A percentile compares a stretch with the other conserved stretches of the same genome.
Conservation (phyloP, 2,329 filamentous ascomycete species). For the Aspergillus vadensis region DNA sequence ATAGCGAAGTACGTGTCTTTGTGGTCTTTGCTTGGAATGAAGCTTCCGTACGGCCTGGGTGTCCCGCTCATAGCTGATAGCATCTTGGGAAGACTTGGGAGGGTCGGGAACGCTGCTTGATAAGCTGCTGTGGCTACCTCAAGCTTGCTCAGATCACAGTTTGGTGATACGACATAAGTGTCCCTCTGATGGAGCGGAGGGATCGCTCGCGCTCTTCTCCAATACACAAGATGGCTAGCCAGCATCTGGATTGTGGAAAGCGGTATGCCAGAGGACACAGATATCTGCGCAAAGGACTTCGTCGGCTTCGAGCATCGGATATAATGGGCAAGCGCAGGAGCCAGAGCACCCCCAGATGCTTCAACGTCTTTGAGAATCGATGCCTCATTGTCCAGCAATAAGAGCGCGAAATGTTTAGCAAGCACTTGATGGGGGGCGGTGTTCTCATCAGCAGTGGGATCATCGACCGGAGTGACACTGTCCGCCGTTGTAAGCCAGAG, state of each 20-base stretch:
- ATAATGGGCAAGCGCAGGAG: slow-evolving; percentile 74
- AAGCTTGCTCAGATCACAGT: slow-evolving; percentile 75
- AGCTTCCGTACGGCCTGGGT: slow-evolving; percentile 77
- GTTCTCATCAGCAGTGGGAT: slow-evolving; percentile 60
- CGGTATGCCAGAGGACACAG: slow-evolving; percentile 62
- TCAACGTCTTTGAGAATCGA: slow-evolving; percentile 71
- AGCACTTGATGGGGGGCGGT: slow-evolving; percentile 57
- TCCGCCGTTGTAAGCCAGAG: slow-evolving; percentile 88
- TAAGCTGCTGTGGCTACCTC: slow-evolving; percentile 70
- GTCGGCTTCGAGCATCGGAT: slow-evolving; percentile 62
- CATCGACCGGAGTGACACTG: slow-evolving; percentile 71
- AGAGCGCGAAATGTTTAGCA: slow-evolving; percentile 82
- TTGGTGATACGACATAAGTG: slow-evolving; percentile 87
- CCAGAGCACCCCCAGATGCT: slow-evolving; percentile 72
- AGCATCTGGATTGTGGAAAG: slow-evolving; percentile 81
- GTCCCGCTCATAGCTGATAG: slow-evolving; percentile 78
- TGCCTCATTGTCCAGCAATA: slow-evolving; percentile 81
- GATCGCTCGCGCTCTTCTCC: slow-evolving; percentile 89
- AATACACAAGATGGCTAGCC: slow-evolving; percentile 91
- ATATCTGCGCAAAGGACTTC: slow-evolving; percentile 73
- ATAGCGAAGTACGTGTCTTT: slow-evolving; percentile 86
- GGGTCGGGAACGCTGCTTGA: slow-evolving; percentile 75
- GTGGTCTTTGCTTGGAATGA: slow-evolving; percentile 85
- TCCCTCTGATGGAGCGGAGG: slow-evolving; percentile 87
- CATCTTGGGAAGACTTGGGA: slow-evolving; percentile 82